Base-by-base conservation (phyloP, 1,284 basidiomycete species). In the Malassezia cuniculi region DNA sequence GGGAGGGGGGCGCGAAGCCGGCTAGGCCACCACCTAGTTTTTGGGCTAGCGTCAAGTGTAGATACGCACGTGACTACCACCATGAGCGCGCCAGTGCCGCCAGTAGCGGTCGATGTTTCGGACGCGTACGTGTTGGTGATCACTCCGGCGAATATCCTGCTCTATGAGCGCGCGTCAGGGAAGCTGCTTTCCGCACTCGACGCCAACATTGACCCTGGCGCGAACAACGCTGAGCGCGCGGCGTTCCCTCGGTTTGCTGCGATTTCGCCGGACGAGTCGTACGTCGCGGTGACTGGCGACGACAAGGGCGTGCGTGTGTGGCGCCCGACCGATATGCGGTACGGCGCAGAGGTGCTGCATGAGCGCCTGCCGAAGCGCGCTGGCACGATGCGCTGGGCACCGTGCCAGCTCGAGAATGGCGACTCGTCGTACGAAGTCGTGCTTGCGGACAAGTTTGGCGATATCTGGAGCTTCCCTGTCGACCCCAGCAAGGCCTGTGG, bases 271-370 rank as follows among this genome's bases (percentile, higher is more conserved):
- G 49, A 42, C 21, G 51, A 52, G 16, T 36, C 37, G 14, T 54
- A 47, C 36, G 47, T 60, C 14, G 60, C 57, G 5, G 38, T 60
- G 9, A 55, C 55, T 4, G 58, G 57, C 18, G 60, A 62, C 48
- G 60, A 62, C 50, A 62, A 62, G 40, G 46, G 50, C 26, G 38
- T 62, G 27, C 55, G 55, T 17, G 53, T 62, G 5, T 62, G 55
- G 54, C 44, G 48, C 36, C 18, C 34, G 4, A 24, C 31, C 15
- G 38, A 43, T 16, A 20, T 36, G 22, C 27, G 37, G 4, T 30
- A 36, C 1, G 57, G 53, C 20, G 34, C 48, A 7, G 53, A 58
- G 41, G 50, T 58, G 18, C 30, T 60, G 8, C 34, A 52, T 25
- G 53, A 55, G 34, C 47, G 46, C 8, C 33, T 62, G 17, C 54